These are phyloP conservation scores for Colletotrichum liaoningense DNA, from an alignment of 2,329 filamentous ascomycete species.

Conservation along the genomic window DNA sequence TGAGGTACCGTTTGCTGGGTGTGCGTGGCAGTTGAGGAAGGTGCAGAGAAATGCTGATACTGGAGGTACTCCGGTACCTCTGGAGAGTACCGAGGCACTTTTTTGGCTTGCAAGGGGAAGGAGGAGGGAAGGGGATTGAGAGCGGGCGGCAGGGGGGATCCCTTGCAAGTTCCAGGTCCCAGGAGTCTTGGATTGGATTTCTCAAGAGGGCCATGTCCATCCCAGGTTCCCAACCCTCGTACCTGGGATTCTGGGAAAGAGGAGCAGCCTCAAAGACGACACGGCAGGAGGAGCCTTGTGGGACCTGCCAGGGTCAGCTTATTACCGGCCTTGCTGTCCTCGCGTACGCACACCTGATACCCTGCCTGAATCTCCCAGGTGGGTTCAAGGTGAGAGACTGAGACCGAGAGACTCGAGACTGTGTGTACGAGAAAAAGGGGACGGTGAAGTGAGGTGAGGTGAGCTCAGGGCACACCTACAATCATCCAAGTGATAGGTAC, in stretches of 20 bases:
- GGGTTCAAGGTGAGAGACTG: constrained; percentile 5
- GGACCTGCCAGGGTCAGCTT: neutral
- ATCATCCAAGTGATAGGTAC: neutral
- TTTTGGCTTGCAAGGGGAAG: neutral
- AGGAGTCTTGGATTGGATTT: constrained; percentile 1
- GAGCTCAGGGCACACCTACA: neutral
- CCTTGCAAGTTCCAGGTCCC: constrained; percentile 18
- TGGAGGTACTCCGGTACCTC: neutral
- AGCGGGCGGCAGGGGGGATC: constrained; percentile 4
- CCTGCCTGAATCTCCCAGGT: constrained; percentile 18
- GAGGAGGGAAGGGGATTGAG: neutral
- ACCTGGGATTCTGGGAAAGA: constrained; percentile 1
- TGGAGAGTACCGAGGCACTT: neutral
- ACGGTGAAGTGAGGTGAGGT: neutral
- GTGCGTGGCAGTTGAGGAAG: neutral
- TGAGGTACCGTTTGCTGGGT: neutral
- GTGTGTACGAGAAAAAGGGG: neutral
- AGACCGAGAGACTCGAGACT: neutral
- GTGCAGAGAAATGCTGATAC: too few species aligned
- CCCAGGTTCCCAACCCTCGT: neutral
- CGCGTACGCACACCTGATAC: constrained; percentile 22
- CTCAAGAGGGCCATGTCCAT: neutral
- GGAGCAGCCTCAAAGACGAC: neutral
- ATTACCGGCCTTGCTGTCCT: neutral
- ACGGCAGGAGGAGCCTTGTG: neutral